Conservation (phyloP, 2,329 filamentous ascomycete genomes). For the Penicillium griseofulvum region DNA sequence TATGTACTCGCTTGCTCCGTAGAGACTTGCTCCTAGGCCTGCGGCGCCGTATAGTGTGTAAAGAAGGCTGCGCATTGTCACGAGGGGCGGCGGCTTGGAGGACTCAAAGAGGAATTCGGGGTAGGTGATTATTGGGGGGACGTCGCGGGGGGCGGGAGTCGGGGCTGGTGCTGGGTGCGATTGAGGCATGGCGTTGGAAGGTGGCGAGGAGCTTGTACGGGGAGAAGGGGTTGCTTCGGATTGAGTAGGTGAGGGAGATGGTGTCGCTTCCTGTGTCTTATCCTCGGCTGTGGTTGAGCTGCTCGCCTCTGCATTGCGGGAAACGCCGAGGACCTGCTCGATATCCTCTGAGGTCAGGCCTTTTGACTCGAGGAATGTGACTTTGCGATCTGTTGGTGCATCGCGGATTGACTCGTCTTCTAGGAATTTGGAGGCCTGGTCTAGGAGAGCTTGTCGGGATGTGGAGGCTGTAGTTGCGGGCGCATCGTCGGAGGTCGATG, state of each 20-base stretch:
- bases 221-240: constrained; percentile 8
- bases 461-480: constrained; percentile 15
- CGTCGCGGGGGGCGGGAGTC: constrained; percentile 37
- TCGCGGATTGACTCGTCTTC: constrained; percentile 69
- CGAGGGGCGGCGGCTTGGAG: constrained; percentile 58
- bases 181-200: constrained; percentile 17
- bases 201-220: constrained; percentile 5
- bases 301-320: constrained; percentile 33
- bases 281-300: constrained; percentile 14
- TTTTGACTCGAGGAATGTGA: constrained; percentile 73
- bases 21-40: constrained; percentile 55
- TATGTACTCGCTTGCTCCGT: constrained; percentile 59
- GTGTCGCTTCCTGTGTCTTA: constrained; percentile 9
- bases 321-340: constrained; percentile 58
- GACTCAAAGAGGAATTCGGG: constrained; percentile 63
- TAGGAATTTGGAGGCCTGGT: constrained; percentile 73
- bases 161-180: constrained; percentile 13
- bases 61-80: constrained; percentile 56
- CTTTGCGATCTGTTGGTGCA: constrained; percentile 69
- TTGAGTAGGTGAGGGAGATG: constrained; percentile 6
- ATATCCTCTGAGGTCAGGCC: constrained; percentile 68
- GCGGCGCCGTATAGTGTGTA: constrained; percentile 58
- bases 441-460: constrained; percentile 46
- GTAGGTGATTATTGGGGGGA: constrained; percentile 65
- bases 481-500: constrained; percentile 27